Base-by-base conservation (phyloP, 768 basidiomycete species). In the Piloderma croceum region DNA sequence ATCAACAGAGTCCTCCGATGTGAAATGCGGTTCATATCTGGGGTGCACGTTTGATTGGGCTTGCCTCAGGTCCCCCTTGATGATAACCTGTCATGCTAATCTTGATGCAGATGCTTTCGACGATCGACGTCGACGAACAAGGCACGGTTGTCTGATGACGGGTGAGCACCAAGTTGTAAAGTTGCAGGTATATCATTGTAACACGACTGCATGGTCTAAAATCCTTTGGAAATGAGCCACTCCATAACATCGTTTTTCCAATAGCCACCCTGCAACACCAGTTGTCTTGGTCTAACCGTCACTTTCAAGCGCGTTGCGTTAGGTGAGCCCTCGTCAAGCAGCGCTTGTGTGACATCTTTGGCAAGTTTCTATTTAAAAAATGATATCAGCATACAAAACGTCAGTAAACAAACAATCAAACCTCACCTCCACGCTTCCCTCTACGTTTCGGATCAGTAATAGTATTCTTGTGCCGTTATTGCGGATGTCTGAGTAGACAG, bases 401-500 rank as follows among this genome's bases (percentile, higher is more conserved):
- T 41, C 42, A 36, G 21, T 27, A 34, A 41, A 27, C n/a, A 29
- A 29, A 23, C 73, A 36, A 20, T 27, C 35, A 41, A 27, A 31
- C 22, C 73, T 47, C 54, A 84, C 86, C 42, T 68, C 60, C 44
- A 64, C 52, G 46, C 76, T 69, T 15, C 86, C 87, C 43, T 86
- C 70, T 7, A 90, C 66, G 59, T 87, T 83, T 38, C 79, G 74
- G 42, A 90, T 69, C 33, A 73, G 68, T 32, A 82, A 60, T 24
- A 74, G 63, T 45, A 76, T 64, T 41, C 77, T 74, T 4, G 78
- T 73, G 43, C 81, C 74, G 22, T 62, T 76, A 56, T 82, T 85
- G 46, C 81, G 77, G 33, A 84, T 56, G 56, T 88, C 82, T 21
- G 81, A 74, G 58, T 87, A 87, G 19, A 90, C 82, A 32, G 86